phyloP scores from a whole-genome alignment of 2,329 filamentous ascomycete genomes.

The Xylariaceae sp. region DNA sequence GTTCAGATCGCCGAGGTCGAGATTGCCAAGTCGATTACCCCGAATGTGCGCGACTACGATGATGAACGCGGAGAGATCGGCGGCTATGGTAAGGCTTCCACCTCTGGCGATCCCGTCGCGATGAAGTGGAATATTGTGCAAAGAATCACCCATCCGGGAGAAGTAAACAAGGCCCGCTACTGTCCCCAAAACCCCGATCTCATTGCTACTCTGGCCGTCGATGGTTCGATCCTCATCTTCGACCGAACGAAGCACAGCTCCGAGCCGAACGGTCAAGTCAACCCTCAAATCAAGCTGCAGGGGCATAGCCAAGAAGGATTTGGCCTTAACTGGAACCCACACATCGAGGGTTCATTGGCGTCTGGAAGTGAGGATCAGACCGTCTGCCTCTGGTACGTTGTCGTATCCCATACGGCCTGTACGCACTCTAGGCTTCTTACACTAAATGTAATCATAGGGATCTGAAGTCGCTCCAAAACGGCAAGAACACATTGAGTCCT shows the following conservation, averaged over 20 bases:
- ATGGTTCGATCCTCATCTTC: slow-evolving; percentile 86
- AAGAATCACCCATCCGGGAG: slow-evolving; percentile 91
- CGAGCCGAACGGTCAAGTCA: slow-evolving; percentile 66
- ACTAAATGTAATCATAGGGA: slow-evolving; percentile 54
- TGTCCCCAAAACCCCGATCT: slow-evolving; percentile 97
- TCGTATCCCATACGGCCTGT: not conserved
- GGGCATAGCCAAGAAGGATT: slow-evolving; percentile 89
- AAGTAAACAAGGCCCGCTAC: slow-evolving; percentile 98
- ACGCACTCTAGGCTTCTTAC: not conserved
- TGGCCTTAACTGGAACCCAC: slow-evolving; percentile 87
- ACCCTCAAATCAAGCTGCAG: slow-evolving; percentile 75
- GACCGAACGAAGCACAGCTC: slow-evolving; percentile 91
- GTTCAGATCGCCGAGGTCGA: slow-evolving; percentile 92
- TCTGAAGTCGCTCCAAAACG: slow-evolving; percentile 66
- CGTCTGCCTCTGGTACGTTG: slow-evolving; percentile 75
- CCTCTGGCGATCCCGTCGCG: slow-evolving; percentile 54
- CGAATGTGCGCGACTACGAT: slow-evolving; percentile 81
- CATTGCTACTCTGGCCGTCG: slow-evolving; percentile 85
- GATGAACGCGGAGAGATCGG: slow-evolving; percentile 90
- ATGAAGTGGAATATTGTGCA: slow-evolving; percentile 91
- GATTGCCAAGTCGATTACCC: slow-evolving; percentile 71
- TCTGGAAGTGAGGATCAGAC: slow-evolving; percentile 91
- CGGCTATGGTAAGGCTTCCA: slow-evolving; percentile 67
- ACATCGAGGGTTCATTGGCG: slow-evolving; percentile 72
- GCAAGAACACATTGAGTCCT: slow-evolving; percentile 65